Conservation (phyloP, 495 filamentous ascomycete species). For the Trypethelium eluteriae region DNA sequence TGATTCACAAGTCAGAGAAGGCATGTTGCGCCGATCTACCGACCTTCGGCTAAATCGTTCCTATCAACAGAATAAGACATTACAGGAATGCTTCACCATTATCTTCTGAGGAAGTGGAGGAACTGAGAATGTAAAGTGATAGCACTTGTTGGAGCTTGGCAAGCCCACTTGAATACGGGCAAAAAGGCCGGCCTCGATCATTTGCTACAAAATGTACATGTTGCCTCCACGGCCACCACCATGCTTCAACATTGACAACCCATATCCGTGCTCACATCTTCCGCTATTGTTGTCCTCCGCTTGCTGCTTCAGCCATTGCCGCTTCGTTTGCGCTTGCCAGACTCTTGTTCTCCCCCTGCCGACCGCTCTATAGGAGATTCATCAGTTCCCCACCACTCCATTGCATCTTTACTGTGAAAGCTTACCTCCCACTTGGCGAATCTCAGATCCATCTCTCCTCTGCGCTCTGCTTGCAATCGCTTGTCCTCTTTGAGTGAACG, state of each 20-base stretch:
- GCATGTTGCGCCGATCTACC: not conserved
- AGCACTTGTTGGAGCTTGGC: not conserved
- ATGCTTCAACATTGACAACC: not conserved
- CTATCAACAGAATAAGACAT: not conserved
- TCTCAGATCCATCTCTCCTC: constrained; percentile 81
- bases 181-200: not conserved
- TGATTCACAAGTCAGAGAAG: not conserved
- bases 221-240: not conserved
- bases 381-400: constrained; percentile 15
- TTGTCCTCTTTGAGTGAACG: constrained; percentile 90
- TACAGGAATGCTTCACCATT: not conserved
- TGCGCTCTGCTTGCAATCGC: constrained; percentile 76
- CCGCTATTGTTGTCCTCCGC: not conserved
- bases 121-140: too few species aligned
- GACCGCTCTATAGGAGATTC: constrained; percentile 66
- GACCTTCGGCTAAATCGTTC: not conserved
- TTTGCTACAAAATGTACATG: constrained; percentile 8
- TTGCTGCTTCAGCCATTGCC: constrained; percentile 43
- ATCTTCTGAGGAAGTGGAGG: not conserved
- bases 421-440: constrained; percentile 94
- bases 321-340: constrained; percentile 65
- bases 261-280: not conserved
- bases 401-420: not conserved
- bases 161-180: not conserved
- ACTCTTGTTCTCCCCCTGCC: constrained; percentile 79